Evolutionary conservation across 2,329 filamentous ascomycete species (phyloP).

Genomic region (Fusarium sp.): DNA sequence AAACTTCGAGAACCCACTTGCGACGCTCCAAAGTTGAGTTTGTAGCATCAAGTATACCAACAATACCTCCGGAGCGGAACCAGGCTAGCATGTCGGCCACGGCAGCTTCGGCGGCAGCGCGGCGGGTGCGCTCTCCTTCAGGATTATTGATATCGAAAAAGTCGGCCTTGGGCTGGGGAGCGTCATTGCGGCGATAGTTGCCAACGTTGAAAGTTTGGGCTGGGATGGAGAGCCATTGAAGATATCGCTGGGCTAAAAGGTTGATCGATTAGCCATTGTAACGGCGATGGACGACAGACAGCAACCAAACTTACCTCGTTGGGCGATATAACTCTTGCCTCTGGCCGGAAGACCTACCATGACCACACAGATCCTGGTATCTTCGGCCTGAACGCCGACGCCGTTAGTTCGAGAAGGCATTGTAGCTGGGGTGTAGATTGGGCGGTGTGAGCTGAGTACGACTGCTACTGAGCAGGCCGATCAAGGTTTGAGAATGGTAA

Average conservation of each 20-base stretch:
- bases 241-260: constrained; percentile 82
- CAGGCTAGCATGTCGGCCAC: constrained; percentile 93
- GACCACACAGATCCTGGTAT: constrained; percentile 96
- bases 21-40: constrained; percentile 93
- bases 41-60: constrained; percentile 95
- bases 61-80: constrained; percentile 84
- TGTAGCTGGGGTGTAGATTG: constrained; percentile 9
- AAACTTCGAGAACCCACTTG: constrained; percentile 89
- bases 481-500: constrained; percentile 20
- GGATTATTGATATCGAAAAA: constrained; percentile 94
- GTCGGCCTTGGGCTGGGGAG: constrained; percentile 88
- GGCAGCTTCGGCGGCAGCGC: constrained; percentile 89
- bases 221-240: constrained; percentile 95
- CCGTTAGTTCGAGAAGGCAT: constrained; percentile 69
- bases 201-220: constrained; percentile 98
- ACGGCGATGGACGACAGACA: background rate
- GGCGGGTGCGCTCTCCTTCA: constrained; percentile 89
- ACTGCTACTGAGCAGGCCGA: constrained; percentile 31
- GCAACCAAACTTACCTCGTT: constrained; percentile 76
- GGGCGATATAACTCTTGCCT: constrained; percentile 97
- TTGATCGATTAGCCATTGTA: constrained; percentile 20
- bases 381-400: constrained; percentile 86
- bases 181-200: constrained; percentile 89
- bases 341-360: constrained; percentile 97
- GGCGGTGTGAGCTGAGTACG: constrained; percentile 5